Conservation (phyloP, 1,284 basidiomycete genomes). For the Apiotrichum sp. region DNA sequence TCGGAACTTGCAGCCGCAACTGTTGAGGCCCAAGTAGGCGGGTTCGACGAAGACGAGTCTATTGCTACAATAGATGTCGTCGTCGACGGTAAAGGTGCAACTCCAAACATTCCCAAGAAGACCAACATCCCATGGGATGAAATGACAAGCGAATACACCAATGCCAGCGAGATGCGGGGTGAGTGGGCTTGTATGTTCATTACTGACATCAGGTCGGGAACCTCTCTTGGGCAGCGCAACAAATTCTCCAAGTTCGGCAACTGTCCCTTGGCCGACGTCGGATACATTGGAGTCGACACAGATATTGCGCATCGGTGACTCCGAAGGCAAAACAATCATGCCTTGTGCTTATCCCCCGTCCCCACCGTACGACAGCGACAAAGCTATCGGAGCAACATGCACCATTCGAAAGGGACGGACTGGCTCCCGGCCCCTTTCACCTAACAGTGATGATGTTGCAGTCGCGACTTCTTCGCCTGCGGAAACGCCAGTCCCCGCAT, state of each 20-base stretch:
- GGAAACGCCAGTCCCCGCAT: no score
- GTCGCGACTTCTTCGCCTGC: no score
- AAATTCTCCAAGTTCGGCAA: not conserved
- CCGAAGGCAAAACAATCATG: not conserved
- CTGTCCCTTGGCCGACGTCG: not conserved
- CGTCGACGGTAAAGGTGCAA: constrained; percentile 52
- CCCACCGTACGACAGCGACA: not conserved
- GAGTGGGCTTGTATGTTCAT: not conserved
- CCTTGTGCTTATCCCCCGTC: constrained; percentile 1
- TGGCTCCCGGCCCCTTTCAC: not conserved
- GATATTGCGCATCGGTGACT: not conserved
- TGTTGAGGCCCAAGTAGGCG: not conserved
- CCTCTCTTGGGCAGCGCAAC: not conserved
- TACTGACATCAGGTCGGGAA: not conserved
- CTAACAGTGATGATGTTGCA: no score
- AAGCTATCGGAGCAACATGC: not conserved
- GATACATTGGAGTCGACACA: not conserved
- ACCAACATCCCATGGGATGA: not conserved
- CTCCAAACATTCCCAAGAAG: not conserved
- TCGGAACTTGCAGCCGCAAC: not conserved
- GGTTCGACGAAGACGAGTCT: constrained; percentile 2
- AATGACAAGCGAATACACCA: constrained; percentile 20
- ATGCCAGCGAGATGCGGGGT: constrained; percentile 24
- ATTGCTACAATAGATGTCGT: constrained; percentile 52
- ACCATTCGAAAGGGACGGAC: not conserved